Percentiles rank a stretch among this genome's conserved stretches.
phyloP scores from a whole-genome alignment of 768 basidiomycete species.

The Trametes gibbosa region DNA sequence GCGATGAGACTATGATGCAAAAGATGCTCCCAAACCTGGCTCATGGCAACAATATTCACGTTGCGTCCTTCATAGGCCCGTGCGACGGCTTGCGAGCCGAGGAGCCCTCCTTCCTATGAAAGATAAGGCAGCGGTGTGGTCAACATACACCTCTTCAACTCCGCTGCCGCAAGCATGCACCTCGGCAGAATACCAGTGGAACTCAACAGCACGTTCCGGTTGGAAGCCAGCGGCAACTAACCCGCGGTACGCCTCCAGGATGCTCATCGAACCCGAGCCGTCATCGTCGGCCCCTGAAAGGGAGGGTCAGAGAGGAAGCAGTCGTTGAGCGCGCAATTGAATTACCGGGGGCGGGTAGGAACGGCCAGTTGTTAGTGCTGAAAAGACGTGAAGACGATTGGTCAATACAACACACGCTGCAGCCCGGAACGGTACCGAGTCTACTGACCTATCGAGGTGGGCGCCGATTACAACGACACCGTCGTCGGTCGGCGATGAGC shows the following conservation, averaged over 20 bases:
- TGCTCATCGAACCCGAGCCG: conserved; percentile 68
- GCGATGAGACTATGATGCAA: conserved; percentile 9
- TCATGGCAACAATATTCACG: conserved; percentile 77
- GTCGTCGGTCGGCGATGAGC: conserved; percentile 59
- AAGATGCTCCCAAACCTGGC: conserved; percentile 51
- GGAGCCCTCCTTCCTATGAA: conserved; percentile 74
- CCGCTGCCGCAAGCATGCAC: conserved; percentile 34
- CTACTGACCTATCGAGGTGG: conserved; percentile 73
- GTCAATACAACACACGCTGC: neutral
- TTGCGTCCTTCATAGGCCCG: conserved; percentile 61
- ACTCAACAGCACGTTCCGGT: conserved; percentile 66
- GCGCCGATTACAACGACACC: conserved; percentile 70
- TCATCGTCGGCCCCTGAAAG: conserved; percentile 63
- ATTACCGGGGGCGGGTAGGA: conserved; percentile 71
- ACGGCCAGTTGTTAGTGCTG: conserved; percentile 78
- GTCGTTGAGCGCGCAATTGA: conserved; percentile 10
- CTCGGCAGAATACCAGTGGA: conserved; percentile 86
- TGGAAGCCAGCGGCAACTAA: conserved; percentile 66
- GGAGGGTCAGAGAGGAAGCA: conserved; percentile 27
- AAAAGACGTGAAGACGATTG: conserved; percentile 1
- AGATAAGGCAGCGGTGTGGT: neutral
- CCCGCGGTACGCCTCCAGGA: conserved; percentile 73
- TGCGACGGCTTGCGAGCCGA: conserved; percentile 90
- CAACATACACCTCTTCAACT: neutral
- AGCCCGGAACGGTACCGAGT: conserved; percentile 36